These are phyloP conservation scores for Brasilioporus rufonigricans DNA, from an alignment of 768 basidiomycete genomes.

Conservation along the genomic window DNA sequence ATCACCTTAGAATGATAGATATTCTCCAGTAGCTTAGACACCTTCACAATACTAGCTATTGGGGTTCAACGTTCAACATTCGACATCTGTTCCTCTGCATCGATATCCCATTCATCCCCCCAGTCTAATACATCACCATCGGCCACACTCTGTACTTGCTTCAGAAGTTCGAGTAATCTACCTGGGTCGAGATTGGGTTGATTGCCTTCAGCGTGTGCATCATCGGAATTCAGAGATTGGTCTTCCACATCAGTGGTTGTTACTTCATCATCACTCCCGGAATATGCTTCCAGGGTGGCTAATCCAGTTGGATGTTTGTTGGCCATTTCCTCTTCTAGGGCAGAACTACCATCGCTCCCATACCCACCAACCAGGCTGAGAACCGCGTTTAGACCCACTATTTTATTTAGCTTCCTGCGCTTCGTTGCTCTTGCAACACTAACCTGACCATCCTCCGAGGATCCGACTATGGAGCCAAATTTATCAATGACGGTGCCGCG, in stretches of 20 bases:
- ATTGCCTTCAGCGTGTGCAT: slow-evolving; percentile 7
- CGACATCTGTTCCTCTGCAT: slow-evolving; percentile 7
- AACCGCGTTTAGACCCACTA: slow-evolving; percentile 54
- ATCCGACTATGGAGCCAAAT: slow-evolving; percentile 37
- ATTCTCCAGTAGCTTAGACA: background rate
- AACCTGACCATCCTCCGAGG: slow-evolving; percentile 13
- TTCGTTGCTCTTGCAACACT: slow-evolving; percentile 44
- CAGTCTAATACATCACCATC: slow-evolving; percentile 33
- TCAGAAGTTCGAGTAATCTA: slow-evolving; percentile 23
- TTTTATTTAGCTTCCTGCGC: slow-evolving; percentile 52
- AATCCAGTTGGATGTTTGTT: slow-evolving; percentile 11
- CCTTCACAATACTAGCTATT: background rate
- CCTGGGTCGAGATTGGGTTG: slow-evolving; percentile 22
- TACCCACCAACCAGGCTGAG: slow-evolving; percentile 58
- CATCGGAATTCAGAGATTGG: slow-evolving; percentile 8
- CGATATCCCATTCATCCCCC: slow-evolving; percentile 30
- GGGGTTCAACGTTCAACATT: background rate
- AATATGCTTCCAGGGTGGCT: slow-evolving; percentile 24
- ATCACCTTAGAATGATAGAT: background rate
- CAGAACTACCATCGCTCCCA: slow-evolving; percentile 48
- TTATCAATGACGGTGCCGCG: slow-evolving; percentile 57
- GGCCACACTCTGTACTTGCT: slow-evolving; percentile 19
- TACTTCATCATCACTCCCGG: slow-evolving; percentile 19
- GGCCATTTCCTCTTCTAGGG: slow-evolving; percentile 22
- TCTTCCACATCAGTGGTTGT: slow-evolving; percentile 10